Evolutionary conservation across 257 asterid genomes (phyloP), one percentile per base, ranked within the genome.

Genomic region (Cruciata laevipes): DNA sequence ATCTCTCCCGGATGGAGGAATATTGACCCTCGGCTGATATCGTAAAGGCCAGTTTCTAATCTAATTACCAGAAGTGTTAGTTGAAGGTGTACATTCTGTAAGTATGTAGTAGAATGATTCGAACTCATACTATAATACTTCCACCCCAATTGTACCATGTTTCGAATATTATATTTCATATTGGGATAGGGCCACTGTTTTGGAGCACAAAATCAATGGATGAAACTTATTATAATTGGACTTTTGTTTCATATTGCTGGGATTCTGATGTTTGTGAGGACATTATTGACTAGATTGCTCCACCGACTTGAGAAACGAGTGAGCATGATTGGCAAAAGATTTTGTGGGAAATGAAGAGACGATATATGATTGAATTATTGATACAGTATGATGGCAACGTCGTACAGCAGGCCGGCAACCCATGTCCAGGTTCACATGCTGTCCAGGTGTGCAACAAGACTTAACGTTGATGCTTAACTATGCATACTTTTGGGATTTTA

Each of bases 401-500:
- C 27, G 47, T 71, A 82, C 86, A 80, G 40, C 25, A 37, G 69
- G 84, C 82, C 86, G 85, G 86, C 89, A 83, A 62, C 74, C 85
- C 95, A 87, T 82, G 89, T 87, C 84, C 77, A 49, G 67, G 47
- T 58, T 78, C 91, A 87, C 89, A 75, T 87, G 89, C 67, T 74
- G 17, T 62, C 76, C 18, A 42, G 52, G 52, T 65, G 13, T 44
- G 38, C 23, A 32, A 56, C 61, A 6, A 3, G 55, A 47, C 55
- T 47, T 16, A 47, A 47, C 55, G 20, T 47, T 47, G 55, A 16
- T 47, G 55, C 55, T 47, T 47, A 10, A 42, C 51, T 40, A 27
- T 27, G 1, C 49, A 3, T 40, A 11, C 17, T 12, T 40, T 40
- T 11, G 49, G 49, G 9, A 12, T 27, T 27, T 27, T 27, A 27